Base-by-base conservation (phyloP, 805 yeast genomes). In the Candida corydali region DNA sequence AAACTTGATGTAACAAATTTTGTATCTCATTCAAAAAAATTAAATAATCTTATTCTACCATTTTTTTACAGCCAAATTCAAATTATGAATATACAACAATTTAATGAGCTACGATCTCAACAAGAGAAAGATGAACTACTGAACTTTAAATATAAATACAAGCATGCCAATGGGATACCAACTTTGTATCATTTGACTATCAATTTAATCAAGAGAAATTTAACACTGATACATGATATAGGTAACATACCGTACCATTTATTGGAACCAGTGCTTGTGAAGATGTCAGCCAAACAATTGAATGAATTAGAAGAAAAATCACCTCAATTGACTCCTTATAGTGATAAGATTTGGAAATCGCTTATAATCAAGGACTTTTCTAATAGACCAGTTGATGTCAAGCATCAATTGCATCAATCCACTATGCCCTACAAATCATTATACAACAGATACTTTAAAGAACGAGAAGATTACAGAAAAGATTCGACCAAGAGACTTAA, bases 301-400 rank as follows among this genome's bases (percentile, higher is more conserved):
- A 52, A 52, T 24, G 38, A 45, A 6, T 57, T 74, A 0, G 80
- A 76, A 47, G 40, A 38, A 1, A 53, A 47, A 31, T 69, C 75
- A 29, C 72, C 74, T 4, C 72, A 61, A 17, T 45, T 76, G 1
- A 51, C 50, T 5, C 63, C 69, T 1, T 51, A 61, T 28, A 55
- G 72, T 3, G 78, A 74, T 42, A 57, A 54, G 5, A 43, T 75
- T 23, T 76, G 81, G 81, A 50, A 47, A 26, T 37, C 41, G n/a
- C 50, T 76, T 16, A 54, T 75, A 1, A 55, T 55, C 26, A 61
- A 69, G 38, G 80, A 75, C 46, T 76, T 76, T 42, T 63, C 72
- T 3, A 66, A 65, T 32, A 49, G 78, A 24, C 76, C 78, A 3
- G 23, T 32, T 3, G 36, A 26, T 11, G 26, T 36, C 9, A 33